Evolutionary conservation across 2,329 filamentous ascomycete species (phyloP).

Genomic region (Colletotrichum sp.): DNA sequence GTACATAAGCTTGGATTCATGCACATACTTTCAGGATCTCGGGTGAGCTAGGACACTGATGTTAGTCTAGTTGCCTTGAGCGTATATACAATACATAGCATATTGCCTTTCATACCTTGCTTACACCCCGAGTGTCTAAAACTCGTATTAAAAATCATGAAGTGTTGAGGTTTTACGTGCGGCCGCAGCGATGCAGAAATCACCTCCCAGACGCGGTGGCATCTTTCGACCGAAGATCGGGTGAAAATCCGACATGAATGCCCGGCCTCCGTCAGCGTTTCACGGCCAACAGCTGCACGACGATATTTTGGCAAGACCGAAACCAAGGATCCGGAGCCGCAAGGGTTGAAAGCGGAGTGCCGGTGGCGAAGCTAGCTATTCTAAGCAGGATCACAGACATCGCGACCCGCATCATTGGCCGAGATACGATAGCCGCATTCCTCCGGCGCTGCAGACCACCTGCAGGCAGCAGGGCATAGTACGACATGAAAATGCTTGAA

Average conservation of each 20-base stretch:
- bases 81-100: neutral
- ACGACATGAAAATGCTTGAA: neutral
- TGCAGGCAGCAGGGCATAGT: neutral
- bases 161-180: neutral
- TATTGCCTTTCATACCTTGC: neutral
- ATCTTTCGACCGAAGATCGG: neutral
- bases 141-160: neutral
- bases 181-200: neutral
- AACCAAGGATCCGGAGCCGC: neutral
- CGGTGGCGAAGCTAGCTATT: slow-evolving; percentile 3
- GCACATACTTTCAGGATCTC: neutral
- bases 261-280: neutral
- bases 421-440: slow-evolving; percentile 7
- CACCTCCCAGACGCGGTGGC: neutral
- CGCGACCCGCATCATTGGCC: neutral
- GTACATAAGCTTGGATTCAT: neutral
- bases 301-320: neutral
- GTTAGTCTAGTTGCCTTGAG: neutral
- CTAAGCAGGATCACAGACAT: neutral
- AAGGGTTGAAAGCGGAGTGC: neutral
- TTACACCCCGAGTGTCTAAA: neutral
- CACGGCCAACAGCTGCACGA: neutral
- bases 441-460: neutral
- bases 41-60: neutral
- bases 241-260: neutral